These are phyloP conservation scores for Cavenderia fasciculata DNA, from an alignment of 78 protist genomes.

Conservation along the genomic window DNA sequence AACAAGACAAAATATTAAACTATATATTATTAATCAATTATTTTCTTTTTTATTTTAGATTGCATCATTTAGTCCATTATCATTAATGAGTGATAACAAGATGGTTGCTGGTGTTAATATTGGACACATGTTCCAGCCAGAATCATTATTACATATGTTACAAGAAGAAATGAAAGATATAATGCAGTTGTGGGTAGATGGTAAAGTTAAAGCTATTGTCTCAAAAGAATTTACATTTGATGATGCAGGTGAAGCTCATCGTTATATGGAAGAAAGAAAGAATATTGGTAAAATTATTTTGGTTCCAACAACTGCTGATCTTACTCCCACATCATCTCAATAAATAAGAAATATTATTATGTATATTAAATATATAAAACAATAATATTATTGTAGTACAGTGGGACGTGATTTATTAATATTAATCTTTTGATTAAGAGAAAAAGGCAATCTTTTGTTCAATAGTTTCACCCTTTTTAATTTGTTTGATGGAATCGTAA, in stretches of 20 bases:
- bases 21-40: too few species aligned
- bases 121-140: not conserved
- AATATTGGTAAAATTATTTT: constrained; percentile 11
- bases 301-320: constrained; percentile 1
- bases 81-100: constrained; percentile 8
- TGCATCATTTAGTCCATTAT: not conserved
- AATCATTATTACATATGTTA: not conserved
- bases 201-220: not conserved
- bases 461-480: constrained; percentile 66
- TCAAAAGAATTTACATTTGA: constrained; percentile 11
- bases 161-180: not conserved
- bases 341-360: not conserved
- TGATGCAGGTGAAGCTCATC: constrained; percentile 6
- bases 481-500: too few species aligned
- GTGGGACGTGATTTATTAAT: too few species aligned
- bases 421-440: too few species aligned
- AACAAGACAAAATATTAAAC: too few species aligned
- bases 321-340: not conserved
- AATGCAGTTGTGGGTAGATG: not conserved
- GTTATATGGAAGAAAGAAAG: constrained; percentile 1
- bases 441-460: constrained; percentile 41
- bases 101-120: constrained; percentile 12
- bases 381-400: too few species aligned
- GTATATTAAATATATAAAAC: too few species aligned
- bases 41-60: not conserved